Conservation (phyloP, 148 eudicot genomes). For the Camellia japonica region DNA sequence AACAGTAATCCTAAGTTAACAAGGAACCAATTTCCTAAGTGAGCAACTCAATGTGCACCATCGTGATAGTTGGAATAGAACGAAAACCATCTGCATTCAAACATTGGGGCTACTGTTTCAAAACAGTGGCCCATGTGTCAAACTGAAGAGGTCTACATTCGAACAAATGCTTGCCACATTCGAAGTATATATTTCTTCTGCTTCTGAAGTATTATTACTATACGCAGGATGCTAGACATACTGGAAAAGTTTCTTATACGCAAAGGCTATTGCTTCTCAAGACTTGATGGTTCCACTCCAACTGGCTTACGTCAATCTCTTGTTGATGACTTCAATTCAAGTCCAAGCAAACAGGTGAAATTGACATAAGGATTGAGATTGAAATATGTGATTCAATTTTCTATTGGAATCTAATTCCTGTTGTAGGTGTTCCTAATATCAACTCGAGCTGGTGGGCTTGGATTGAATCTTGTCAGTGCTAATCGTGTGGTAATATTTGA, state of each 20-base stretch:
- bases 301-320: constrained; percentile 81
- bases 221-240: constrained; percentile 86
- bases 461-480: constrained; percentile 15
- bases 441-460: constrained; percentile 17
- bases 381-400: background rate
- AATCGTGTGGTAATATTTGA: constrained; percentile 14
- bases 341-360: constrained; percentile 94
- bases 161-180: too few species aligned
- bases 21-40: too few species aligned
- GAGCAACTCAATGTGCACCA: too few species aligned
- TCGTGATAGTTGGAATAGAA: too few species aligned
- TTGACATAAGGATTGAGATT: background rate
- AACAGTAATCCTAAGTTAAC: too few species aligned
- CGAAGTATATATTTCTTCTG: background rate
- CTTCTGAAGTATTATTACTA: constrained; percentile 13
- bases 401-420: constrained; percentile 1
- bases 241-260: constrained; percentile 87
- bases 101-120: too few species aligned
- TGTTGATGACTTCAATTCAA: constrained; percentile 92
- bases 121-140: too few species aligned
- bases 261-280: constrained; percentile 82
- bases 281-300: constrained; percentile 96
- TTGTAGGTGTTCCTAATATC: constrained; percentile 10
- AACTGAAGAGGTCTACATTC: too few species aligned
- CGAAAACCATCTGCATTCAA: too few species aligned